Conservation (phyloP, 495 filamentous ascomycete genomes). For the Baudoinia panamericana region DNA sequence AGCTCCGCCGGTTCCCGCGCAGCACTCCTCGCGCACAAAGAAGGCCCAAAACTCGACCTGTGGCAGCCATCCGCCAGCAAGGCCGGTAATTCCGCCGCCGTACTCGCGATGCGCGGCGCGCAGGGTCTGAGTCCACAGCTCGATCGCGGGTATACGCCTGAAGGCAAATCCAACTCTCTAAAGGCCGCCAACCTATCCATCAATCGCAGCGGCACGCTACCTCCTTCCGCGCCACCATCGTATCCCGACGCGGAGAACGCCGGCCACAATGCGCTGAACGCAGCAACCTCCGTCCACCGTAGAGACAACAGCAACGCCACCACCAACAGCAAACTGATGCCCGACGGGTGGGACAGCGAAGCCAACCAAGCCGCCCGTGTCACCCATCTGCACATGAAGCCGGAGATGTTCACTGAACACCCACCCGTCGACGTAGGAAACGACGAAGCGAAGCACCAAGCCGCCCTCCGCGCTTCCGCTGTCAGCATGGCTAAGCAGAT, state of each 20-base stretch:
- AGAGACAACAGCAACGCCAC: conserved; percentile 25
- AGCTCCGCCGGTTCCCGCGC: conserved; percentile 58
- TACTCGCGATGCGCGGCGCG: conserved; percentile 40
- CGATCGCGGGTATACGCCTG: conserved; percentile 34
- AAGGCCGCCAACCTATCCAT: conserved; percentile 64
- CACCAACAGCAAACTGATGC: conserved; percentile 2
- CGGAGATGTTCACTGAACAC: conserved; percentile 60
- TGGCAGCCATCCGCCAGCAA: conserved; percentile 36
- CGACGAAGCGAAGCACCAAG: conserved; percentile 57
- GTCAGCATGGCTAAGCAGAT: conserved; percentile 79
- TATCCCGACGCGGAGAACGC: conserved; percentile 50
- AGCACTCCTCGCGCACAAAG: conserved; percentile 53
- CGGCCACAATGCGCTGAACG: conserved; percentile 50
- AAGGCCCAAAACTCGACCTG: conserved; percentile 41
- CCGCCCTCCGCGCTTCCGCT: conserved; percentile 65
- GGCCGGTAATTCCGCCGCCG: conserved; percentile 47
- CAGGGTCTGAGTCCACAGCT: conserved; percentile 31
- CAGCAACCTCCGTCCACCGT: conserved; percentile 47
- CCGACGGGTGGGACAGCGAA: conserved; percentile 23
- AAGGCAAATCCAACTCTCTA: conserved; percentile 47
- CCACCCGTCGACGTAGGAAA: conserved; percentile 59
- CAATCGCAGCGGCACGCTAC: conserved; percentile 45
- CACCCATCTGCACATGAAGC: conserved; percentile 39
- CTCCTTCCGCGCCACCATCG: conserved; percentile 30
- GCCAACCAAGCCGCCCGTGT: conserved; percentile 46